These are phyloP conservation scores for Withania somnifera DNA, from an alignment of 305 asterid genomes.

Conservation along the genomic window DNA sequence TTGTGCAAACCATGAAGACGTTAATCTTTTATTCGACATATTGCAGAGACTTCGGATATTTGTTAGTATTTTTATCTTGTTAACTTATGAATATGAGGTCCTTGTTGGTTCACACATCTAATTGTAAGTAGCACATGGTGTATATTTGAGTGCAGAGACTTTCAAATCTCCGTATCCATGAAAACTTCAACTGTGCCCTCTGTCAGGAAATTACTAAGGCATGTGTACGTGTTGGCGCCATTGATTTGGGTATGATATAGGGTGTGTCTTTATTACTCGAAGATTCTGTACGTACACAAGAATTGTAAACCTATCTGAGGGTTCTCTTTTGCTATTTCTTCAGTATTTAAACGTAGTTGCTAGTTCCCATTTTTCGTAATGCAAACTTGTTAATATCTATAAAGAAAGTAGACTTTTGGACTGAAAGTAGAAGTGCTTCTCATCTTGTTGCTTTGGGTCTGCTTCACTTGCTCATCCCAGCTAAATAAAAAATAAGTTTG, in stretches of 20 bases:
- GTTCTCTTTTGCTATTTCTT: neutral
- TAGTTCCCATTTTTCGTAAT: neutral
- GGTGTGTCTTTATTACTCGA: neutral
- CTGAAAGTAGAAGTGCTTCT: neutral
- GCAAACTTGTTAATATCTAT: neutral
- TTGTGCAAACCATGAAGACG: slow-evolving; percentile 60
- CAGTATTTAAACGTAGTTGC: neutral
- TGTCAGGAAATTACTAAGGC: slow-evolving; percentile 81
- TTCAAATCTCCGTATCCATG: slow-evolving; percentile 71
- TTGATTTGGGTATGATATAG: slow-evolving; percentile 54
- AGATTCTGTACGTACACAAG: neutral
- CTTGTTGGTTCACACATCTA: neutral
- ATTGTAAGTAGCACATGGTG: neutral
- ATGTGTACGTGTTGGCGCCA: slow-evolving; percentile 75
- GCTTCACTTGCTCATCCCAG: neutral
- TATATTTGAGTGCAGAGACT: slow-evolving; percentile 54
- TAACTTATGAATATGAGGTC: slow-evolving; percentile 6
- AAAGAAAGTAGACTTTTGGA: neutral
- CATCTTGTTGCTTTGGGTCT: neutral
- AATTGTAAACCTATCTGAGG: neutral
- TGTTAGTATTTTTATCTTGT: slow-evolving; percentile 38
- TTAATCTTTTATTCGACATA: slow-evolving; percentile 55
- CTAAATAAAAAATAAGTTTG: neutral
- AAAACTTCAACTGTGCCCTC: slow-evolving; percentile 66
- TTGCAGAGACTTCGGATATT: slow-evolving; percentile 65